Evolutionary conservation across 2,329 filamentous ascomycete species (phyloP).

Genomic region (Aspergillus oerlinghausenensis): DNA sequence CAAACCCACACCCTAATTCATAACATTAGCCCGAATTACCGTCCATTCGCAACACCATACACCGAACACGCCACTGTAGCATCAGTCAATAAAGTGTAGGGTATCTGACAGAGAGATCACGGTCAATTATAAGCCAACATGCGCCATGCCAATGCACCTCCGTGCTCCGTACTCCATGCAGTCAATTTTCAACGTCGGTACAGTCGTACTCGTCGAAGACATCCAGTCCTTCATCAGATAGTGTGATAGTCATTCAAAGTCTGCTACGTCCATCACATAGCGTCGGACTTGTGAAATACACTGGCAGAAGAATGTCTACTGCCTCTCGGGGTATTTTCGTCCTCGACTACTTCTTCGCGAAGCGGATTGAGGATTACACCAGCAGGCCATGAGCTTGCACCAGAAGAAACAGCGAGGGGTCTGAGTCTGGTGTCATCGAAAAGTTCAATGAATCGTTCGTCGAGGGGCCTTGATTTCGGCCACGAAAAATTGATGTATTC

Average conservation of each 20-base stretch:
- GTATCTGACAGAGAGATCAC: not conserved
- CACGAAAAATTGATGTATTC: conserved; percentile 67
- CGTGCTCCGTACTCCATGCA: not conserved
- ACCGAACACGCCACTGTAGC: not conserved
- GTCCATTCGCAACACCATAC: not conserved
- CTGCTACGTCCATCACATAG: not conserved
- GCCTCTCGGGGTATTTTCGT: conserved; percentile 4
- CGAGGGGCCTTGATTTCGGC: conserved; percentile 44
- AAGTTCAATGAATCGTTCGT: conserved; percentile 23
- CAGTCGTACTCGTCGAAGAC: not conserved
- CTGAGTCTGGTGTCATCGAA: conserved; percentile 21
- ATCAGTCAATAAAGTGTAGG: not conserved
- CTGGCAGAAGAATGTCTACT: conserved; percentile 6
- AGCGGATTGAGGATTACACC: conserved; percentile 3
- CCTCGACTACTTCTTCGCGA: conserved; percentile 1
- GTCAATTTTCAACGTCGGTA: not conserved
- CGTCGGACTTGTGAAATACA: not conserved
- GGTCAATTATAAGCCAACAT: not conserved
- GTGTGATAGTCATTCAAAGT: not conserved
- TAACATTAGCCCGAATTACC: not conserved
- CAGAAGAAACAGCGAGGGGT: conserved; percentile 13
- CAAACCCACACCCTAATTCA: not conserved
- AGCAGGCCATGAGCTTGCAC: conserved; percentile 14
- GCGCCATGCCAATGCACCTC: not conserved
- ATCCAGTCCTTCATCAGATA: not conserved